These are phyloP conservation scores for Solanum ossicruentum DNA, from an alignment of 257 asterid species.

Conservation along the genomic window DNA sequence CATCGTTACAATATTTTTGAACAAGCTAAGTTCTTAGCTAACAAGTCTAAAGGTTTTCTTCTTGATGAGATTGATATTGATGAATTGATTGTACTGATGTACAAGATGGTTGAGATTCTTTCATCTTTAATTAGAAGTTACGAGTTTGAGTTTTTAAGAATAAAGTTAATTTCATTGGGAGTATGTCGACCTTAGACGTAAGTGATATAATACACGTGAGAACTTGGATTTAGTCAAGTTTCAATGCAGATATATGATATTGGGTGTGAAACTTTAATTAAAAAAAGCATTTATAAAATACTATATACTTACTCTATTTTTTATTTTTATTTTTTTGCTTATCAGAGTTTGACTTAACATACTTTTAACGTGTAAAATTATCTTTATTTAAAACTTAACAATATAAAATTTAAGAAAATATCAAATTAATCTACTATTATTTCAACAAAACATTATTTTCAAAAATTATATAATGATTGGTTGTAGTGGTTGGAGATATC, in stretches of 20 bases:
- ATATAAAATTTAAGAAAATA: background rate
- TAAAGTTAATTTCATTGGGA: background rate
- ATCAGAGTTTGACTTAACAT: no score
- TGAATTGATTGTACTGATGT: no score
- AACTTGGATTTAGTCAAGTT: background rate
- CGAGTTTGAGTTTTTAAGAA: background rate
- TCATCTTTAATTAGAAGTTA: background rate
- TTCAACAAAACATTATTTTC: background rate
- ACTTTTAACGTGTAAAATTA: background rate
- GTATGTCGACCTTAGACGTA: no score
- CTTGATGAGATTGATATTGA: no score
- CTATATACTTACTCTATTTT: no score
- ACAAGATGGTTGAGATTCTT: background rate
- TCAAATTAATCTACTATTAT: background rate
- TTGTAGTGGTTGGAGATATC: background rate
- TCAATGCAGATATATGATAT: background rate
- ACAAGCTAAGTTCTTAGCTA: no score
- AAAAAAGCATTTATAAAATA: no score
- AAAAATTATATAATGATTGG: background rate
- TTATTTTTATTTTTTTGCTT: no score
- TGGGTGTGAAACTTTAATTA: no score
- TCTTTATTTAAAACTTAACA: background rate
- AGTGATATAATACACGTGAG: no score
- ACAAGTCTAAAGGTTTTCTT: no score
- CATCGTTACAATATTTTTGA: no score